Conservation (phyloP, 202 grass and related monocot species). For the Saccharum hybrid region DNA sequence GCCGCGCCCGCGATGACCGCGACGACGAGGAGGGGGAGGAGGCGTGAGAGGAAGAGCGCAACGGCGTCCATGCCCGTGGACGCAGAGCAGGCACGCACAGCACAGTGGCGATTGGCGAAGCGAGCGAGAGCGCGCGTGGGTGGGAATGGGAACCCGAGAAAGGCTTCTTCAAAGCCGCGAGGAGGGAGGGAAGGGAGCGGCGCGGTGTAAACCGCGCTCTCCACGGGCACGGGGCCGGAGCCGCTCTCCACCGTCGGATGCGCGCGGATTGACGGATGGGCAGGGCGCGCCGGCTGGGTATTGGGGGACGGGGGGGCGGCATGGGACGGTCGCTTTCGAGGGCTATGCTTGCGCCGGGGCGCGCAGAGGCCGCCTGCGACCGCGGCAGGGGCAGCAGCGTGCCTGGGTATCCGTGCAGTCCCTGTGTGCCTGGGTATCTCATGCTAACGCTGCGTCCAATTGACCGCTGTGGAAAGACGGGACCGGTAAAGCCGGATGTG, state of each 20-base stretch:
- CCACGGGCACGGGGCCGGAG: neutral
- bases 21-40: constrained; percentile 13
- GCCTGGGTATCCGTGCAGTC: constrained; percentile 19
- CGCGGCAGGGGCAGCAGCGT: constrained; percentile 17
- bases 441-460: neutral
- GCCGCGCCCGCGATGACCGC: neutral
- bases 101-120: neutral
- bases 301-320: neutral
- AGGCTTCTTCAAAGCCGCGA: constrained; percentile 20
- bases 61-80: constrained; percentile 24
- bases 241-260: constrained; percentile 27
- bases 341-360: constrained; percentile 31
- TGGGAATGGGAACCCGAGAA: constrained; percentile 32
- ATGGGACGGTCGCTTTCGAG: constrained; percentile 44
- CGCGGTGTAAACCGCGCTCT: neutral
- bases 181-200: neutral
- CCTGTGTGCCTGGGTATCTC: constrained; percentile 11
- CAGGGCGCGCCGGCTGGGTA: neutral
- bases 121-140: constrained; percentile 33
- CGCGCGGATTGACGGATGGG: neutral
- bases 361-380: constrained; percentile 28
- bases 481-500: neutral
- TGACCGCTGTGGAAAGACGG: constrained; percentile 21
- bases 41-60: neutral
- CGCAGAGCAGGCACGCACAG: constrained; percentile 15